Conservation (phyloP, 1,139 yeast genomes). For the Blastobotrys indianensis region DNA sequence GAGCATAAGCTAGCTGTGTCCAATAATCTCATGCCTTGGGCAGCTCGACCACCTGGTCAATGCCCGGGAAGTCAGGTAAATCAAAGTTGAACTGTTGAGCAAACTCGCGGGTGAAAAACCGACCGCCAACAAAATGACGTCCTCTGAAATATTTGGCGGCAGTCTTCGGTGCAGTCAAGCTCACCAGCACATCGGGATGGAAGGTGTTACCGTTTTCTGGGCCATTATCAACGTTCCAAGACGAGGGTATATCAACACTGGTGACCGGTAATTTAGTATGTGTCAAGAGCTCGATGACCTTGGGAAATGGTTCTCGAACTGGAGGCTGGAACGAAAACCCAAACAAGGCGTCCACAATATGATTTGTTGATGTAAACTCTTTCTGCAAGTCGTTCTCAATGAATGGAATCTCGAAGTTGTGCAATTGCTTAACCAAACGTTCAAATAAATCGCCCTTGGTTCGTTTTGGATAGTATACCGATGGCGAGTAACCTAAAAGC, state of each 20-base stretch:
- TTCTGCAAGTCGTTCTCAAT: constrained; percentile 30
- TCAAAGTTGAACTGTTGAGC: constrained; percentile 71
- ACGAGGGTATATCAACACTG: constrained; percentile 88
- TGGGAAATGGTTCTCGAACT: constrained; percentile 69
- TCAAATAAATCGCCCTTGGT: constrained; percentile 34
- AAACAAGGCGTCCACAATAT: constrained; percentile 76
- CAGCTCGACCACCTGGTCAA: constrained; percentile 43
- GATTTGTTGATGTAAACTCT: constrained; percentile 32
- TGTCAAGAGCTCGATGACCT: constrained; percentile 47
- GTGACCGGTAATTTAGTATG: constrained; percentile 49
- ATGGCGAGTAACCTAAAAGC: constrained; percentile 72
- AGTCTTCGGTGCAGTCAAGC: constrained; percentile 92
- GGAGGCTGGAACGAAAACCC: constrained; percentile 95
- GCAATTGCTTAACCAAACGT: constrained; percentile 52
- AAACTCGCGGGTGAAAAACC: constrained; percentile 62
- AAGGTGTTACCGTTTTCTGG: constrained; percentile 43
- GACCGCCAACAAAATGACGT: constrained; percentile 80
- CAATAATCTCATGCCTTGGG: constrained; percentile 1
- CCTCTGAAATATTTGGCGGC: constrained; percentile 53
- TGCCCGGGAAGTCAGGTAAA: constrained; percentile 48
- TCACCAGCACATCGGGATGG: constrained; percentile 61
- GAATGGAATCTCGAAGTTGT: constrained; percentile 48
- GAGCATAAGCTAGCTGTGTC: too few species aligned
- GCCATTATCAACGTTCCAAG: constrained; percentile 94
- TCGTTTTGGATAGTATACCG: constrained; percentile 43